These are phyloP conservation scores for Larix kaempferi DNA, from an alignment of 75 land plant species.

Conservation along the genomic window DNA sequence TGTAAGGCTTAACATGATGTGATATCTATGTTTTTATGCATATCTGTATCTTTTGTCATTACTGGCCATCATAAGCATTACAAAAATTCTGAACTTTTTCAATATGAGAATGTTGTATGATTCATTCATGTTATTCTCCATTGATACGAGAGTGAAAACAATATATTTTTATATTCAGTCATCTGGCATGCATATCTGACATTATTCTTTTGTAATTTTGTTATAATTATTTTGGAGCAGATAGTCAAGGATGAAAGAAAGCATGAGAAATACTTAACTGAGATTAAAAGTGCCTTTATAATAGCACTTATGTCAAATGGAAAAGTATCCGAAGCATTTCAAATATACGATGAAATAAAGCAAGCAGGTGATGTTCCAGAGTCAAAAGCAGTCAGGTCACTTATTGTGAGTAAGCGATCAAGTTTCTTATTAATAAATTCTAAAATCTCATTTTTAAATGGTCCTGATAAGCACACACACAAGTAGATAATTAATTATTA, in stretches of 20 bases:
- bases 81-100: too few relatives aligned
- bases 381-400: conserved; percentile 29
- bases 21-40: too few relatives aligned
- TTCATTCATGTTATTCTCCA: too few relatives aligned
- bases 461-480: not conserved
- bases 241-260: conserved; percentile 24
- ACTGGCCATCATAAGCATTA: too few relatives aligned
- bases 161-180: too few relatives aligned
- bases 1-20: too few relatives aligned
- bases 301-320: conserved; percentile 42
- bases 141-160: too few relatives aligned
- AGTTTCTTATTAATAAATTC: not conserved
- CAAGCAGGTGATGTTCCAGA: conserved; percentile 24
- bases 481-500: not conserved
- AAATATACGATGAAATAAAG: conserved; percentile 48
- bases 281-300: conserved; percentile 39
- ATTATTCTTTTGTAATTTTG: too few relatives aligned
- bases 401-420: conserved; percentile 27
- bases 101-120: too few relatives aligned
- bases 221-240: conserved; percentile 11
- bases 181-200: too few relatives aligned
- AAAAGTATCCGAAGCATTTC: conserved; percentile 36
- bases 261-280: conserved; percentile 24
- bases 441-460: not conserved
- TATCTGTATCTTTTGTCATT: too few relatives aligned